Percentiles rank a stretch among this genome's conserved stretches.
phyloP scores from a whole-genome alignment of 225 moss, liverwort and hornwort species.

The Pseudoscleropodium purum region DNA sequence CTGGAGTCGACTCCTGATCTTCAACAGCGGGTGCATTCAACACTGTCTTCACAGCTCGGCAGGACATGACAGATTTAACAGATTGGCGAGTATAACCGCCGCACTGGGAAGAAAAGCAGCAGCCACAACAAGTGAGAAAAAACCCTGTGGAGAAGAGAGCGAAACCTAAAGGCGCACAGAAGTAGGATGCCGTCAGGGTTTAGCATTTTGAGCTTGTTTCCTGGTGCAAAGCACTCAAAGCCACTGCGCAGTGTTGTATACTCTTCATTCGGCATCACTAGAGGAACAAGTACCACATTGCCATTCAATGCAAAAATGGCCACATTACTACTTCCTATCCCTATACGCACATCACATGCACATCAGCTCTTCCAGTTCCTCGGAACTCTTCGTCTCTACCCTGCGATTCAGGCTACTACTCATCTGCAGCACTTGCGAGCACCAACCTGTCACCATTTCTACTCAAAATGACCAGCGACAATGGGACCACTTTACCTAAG shows the following conservation, averaged over 20 bases:
- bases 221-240: constrained; percentile 1
- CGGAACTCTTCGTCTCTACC: not conserved
- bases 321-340: not conserved
- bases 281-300: not conserved
- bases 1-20: constrained; percentile 34
- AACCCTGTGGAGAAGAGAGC: not conserved
- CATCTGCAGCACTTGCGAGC: not conserved
- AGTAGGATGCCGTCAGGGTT: not conserved
- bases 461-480: not conserved
- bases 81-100: not conserved
- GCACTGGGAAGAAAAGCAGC: constrained; percentile 4
- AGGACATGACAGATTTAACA: constrained; percentile 5
- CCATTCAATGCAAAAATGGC: not conserved
- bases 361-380: not conserved
- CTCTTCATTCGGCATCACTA: not conserved
- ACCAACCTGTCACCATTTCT: not conserved
- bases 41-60: constrained; percentile 34
- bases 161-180: not conserved
- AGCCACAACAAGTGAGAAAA: not conserved
- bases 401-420: not conserved
- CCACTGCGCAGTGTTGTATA: constrained; percentile 1
- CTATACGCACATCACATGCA: not conserved
- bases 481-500: not conserved
- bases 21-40: constrained; percentile 20
- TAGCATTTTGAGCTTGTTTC: not conserved